Conservation (phyloP, 169 alveolate species). For the Eimeria nieschulzi region DNA sequence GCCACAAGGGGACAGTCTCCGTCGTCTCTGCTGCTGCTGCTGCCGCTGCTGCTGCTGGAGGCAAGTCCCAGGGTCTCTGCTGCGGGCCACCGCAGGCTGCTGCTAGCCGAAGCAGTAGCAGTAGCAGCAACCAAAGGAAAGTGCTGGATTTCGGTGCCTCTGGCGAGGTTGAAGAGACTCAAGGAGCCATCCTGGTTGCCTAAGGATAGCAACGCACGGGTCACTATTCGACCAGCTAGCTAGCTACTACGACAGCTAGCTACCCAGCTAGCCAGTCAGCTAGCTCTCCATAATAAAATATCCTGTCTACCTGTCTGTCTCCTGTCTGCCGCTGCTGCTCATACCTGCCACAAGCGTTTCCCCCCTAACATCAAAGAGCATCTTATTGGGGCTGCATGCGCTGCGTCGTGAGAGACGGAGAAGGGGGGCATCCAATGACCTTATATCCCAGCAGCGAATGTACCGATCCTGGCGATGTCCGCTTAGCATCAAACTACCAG, state of each 20-base stretch:
- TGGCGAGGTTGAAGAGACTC: background rate
- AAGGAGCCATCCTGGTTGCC: constrained; percentile 1
- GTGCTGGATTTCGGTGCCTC: background rate
- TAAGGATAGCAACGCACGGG: background rate
- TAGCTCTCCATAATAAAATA: background rate
- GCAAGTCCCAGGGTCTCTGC: background rate
- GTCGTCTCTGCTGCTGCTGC: background rate
- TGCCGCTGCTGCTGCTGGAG: background rate
- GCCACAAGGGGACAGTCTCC: background rate
- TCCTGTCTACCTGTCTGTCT: background rate
- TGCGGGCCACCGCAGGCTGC: background rate
- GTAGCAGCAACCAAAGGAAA: background rate
- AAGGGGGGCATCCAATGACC: constrained; percentile 30
- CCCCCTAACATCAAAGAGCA: constrained; percentile 8
- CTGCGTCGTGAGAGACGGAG: constrained; percentile 23
- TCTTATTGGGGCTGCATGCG: constrained; percentile 2
- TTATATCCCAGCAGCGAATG: constrained; percentile 71
- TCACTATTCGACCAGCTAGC: background rate
- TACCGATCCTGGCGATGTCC: constrained; percentile 71
- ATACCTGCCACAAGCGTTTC: background rate
- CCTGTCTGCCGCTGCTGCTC: background rate
- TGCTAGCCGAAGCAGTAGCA: background rate
- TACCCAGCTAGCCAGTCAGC: background rate
- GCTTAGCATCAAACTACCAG: constrained; percentile 40
- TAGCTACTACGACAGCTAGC: background rate